These are phyloP conservation scores for Gynostemma pentaphyllum DNA, from an alignment of 306 rosid genomes.

Conservation along the genomic window DNA sequence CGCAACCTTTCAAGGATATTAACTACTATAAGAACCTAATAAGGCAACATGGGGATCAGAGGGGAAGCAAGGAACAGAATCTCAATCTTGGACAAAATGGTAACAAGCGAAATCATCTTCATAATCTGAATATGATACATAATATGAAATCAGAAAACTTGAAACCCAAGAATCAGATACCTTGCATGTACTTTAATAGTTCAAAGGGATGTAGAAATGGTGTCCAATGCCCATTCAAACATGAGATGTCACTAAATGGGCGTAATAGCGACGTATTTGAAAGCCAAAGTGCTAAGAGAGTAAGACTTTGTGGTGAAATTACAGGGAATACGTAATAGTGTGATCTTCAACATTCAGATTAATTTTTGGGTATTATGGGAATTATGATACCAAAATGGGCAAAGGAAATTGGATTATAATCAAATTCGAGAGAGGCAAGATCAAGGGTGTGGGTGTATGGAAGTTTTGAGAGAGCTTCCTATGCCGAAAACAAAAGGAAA, in stretches of 20 bases:
- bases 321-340: slow-evolving; percentile 9
- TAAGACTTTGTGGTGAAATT: slow-evolving; percentile 30
- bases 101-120: slow-evolving; percentile 20
- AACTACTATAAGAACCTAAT: slow-evolving; percentile 55
- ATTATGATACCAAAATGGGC: too few species aligned
- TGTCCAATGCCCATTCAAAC: slow-evolving; percentile 38
- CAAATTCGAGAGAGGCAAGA: too few species aligned
- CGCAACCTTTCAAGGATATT: slow-evolving; percentile 32
- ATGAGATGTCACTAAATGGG: slow-evolving; percentile 26
- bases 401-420: too few species aligned
- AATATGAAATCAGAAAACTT: slow-evolving; percentile 24
- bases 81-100: slow-evolving; percentile 22
- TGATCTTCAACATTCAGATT: neutral
- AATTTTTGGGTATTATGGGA: neutral
- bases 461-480: too few species aligned
- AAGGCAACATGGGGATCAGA: slow-evolving; percentile 32
- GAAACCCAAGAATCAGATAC: slow-evolving; percentile 37
- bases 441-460: too few species aligned
- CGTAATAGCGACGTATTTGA: slow-evolving; percentile 15
- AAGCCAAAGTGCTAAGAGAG: slow-evolving; percentile 36
- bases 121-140: slow-evolving; percentile 26
- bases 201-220: slow-evolving; percentile 66
- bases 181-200: slow-evolving; percentile 50
- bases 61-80: slow-evolving; percentile 20
- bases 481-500: too few species aligned